phyloP scores from a whole-genome alignment of 495 filamentous ascomycete genomes.

The Aspergillus leporis region DNA sequence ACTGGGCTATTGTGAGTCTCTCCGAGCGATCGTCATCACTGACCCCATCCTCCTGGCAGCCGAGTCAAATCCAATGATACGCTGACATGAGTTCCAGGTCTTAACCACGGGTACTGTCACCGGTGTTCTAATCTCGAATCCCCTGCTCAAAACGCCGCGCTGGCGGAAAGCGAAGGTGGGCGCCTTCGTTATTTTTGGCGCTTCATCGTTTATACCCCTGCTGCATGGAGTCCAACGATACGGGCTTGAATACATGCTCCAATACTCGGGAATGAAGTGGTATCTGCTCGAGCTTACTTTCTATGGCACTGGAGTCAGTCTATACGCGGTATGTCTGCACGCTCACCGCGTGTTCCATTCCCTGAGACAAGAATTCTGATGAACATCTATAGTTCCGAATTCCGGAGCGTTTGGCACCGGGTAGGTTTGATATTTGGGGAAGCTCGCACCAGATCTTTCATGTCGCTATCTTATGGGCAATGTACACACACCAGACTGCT shows the following conservation, averaged over 20 bases:
- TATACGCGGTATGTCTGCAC: neutral
- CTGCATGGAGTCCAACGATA: neutral
- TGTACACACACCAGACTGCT: slow-evolving; percentile 15
- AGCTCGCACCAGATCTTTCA: slow-evolving; percentile 8
- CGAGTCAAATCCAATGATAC: neutral
- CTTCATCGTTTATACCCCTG: neutral
- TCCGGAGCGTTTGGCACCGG: neutral
- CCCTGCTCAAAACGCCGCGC: neutral
- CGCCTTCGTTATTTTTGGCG: neutral
- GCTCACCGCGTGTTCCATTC: neutral
- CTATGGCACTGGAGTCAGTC: neutral
- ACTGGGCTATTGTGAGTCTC: slow-evolving; percentile 21
- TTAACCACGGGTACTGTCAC: neutral
- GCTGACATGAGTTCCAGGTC: neutral
- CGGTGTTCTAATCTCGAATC: neutral
- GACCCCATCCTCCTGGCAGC: neutral
- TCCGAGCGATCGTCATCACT: slow-evolving; percentile 7
- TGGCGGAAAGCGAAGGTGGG: neutral
- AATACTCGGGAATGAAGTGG: neutral
- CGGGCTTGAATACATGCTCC: neutral
- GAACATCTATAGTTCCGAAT: neutral
- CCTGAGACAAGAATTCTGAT: neutral
- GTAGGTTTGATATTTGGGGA: neutral
- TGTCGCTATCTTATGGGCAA: slow-evolving; percentile 15
- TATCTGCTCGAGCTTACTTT: neutral